Percentiles rank a stretch among this genome's conserved stretches.
These are phyloP conservation scores for Echeveria elegans DNA, from an alignment of 164 flowering plant genomes.

Conservation along the genomic window DNA sequence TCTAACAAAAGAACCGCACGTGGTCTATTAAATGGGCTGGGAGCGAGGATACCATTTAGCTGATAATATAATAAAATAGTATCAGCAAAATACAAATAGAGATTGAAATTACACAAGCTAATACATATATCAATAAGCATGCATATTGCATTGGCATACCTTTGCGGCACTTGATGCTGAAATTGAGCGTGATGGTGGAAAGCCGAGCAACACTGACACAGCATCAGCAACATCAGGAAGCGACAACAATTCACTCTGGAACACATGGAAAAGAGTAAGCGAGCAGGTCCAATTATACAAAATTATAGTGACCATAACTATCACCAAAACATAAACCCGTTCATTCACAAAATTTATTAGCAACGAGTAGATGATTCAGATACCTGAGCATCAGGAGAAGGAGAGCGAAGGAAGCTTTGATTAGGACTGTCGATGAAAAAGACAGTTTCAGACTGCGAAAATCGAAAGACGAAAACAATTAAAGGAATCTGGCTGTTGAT, in stretches of 20 bases:
- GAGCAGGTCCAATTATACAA: too few relatives aligned
- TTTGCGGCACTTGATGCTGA: constrained; percentile 54
- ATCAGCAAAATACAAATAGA: background rate
- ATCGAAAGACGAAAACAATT: too few relatives aligned
- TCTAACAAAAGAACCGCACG: constrained; percentile 68
- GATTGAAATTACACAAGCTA: background rate
- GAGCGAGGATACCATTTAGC: constrained; percentile 68
- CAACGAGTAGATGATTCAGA: too few relatives aligned
- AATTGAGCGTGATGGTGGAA: constrained; percentile 66
- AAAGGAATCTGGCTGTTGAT: too few relatives aligned
- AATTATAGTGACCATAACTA: too few relatives aligned
- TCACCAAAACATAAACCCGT: too few relatives aligned
- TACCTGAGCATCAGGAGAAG: constrained; percentile 7
- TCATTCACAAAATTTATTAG: too few relatives aligned
- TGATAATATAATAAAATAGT: constrained; percentile 35
- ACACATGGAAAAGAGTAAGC: background rate
- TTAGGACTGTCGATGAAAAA: constrained; percentile 7
- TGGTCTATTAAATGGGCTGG: constrained; percentile 90
- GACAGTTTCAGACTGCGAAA: background rate
- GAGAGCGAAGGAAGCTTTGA: constrained; percentile 6
- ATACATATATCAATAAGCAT: too few relatives aligned
- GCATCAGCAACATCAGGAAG: constrained; percentile 70
- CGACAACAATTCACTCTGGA: constrained; percentile 40
- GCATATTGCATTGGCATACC: constrained; percentile 33
- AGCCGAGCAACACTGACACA: constrained; percentile 79